Percentiles rank a stretch among this genome's conserved stretches.
Conservation (phyloP, 768 basidiomycete genomes). For the Suillus sp. region DNA sequence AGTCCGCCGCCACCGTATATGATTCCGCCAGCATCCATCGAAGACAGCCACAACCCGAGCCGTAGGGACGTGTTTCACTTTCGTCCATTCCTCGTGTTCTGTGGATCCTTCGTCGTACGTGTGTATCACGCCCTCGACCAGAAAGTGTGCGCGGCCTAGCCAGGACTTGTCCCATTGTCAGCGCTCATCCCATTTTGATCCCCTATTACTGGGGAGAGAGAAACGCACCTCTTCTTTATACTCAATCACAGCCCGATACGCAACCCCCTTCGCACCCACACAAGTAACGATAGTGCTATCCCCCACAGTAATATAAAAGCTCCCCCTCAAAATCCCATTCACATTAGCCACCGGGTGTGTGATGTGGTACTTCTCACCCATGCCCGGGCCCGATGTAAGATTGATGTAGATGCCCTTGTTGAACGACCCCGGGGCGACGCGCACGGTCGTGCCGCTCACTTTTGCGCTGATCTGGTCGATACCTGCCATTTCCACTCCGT, state of each 20-base stretch:
- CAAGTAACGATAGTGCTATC: constrained; percentile 85
- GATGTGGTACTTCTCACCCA: constrained; percentile 83
- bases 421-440: constrained; percentile 76
- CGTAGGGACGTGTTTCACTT: constrained; percentile 87
- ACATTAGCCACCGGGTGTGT: constrained; percentile 89
- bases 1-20: constrained; percentile 76
- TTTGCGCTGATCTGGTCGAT: constrained; percentile 94
- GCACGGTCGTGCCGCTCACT: constrained; percentile 84
- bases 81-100: constrained; percentile 72
- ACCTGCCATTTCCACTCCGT: constrained; percentile 70
- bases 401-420: constrained; percentile 90
- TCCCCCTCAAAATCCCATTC: constrained; percentile 89
- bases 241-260: constrained; percentile 81
- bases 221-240: constrained; percentile 91
- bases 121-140: constrained; percentile 89
- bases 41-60: constrained; percentile 76
- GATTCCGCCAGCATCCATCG: constrained; percentile 87
- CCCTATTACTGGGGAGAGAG: not conserved
- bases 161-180: constrained; percentile 57
- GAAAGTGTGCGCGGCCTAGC: constrained; percentile 86
- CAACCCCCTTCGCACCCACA: constrained; percentile 61
- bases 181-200: not conserved
- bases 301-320: constrained; percentile 86
- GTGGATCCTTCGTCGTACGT: constrained; percentile 67
- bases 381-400: constrained; percentile 71